These are phyloP conservation scores for Nakazawaea peltata DNA, from an alignment of 805 yeast species.

Conservation along the genomic window DNA sequence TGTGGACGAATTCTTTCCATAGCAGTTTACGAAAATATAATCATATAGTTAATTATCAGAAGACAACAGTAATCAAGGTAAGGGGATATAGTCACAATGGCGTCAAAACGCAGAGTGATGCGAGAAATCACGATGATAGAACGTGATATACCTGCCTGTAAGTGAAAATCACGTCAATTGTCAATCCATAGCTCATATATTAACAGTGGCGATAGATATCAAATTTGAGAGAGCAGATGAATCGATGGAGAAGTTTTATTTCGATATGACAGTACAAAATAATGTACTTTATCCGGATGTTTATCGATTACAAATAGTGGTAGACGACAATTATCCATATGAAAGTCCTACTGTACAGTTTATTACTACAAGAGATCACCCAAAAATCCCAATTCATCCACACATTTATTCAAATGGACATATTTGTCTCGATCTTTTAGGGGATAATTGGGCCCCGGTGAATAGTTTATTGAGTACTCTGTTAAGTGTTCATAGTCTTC, in stretches of 20 bases:
- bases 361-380: constrained; percentile 17
- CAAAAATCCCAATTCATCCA: constrained; percentile 57
- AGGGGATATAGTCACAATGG: too few relatives aligned
- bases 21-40: too few relatives aligned
- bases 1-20: too few relatives aligned
- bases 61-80: too few relatives aligned
- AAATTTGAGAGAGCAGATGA: constrained; percentile 23
- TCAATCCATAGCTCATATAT: not conserved
- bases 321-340: constrained; percentile 45
- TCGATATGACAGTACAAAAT: constrained; percentile 28
- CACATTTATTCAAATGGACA: constrained; percentile 74
- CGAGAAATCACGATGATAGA: too few relatives aligned
- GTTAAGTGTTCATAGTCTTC: constrained; percentile 59
- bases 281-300: constrained; percentile 28
- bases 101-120: too few relatives aligned
- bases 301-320: constrained; percentile 35
- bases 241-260: constrained; percentile 17
- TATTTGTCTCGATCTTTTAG: constrained; percentile 62
- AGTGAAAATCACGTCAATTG: too few relatives aligned
- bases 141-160: too few relatives aligned
- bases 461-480: constrained; percentile 40
- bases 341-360: constrained; percentile 52
- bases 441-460: constrained; percentile 62
- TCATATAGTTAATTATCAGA: too few relatives aligned
- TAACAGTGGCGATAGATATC: constrained; percentile 20